Base-by-base conservation (phyloP, 2,329 filamentous ascomycete genomes). In the Claviceps quebecensis region DNA sequence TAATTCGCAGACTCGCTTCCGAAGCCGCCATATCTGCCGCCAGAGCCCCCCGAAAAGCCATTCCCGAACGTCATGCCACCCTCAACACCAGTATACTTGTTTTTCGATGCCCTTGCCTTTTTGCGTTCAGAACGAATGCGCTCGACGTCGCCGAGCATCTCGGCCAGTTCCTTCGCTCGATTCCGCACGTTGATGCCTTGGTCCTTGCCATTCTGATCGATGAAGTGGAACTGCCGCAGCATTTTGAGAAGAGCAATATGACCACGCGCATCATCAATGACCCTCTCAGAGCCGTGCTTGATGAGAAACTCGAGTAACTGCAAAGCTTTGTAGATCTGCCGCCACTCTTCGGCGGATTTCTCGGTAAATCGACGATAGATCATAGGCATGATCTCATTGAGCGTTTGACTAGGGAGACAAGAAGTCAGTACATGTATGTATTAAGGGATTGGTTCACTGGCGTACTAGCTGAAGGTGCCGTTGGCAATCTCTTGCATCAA, bases 351-450 rank as follows among this genome's bases (percentile, higher is more conserved):
- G 52, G 93, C 91, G 7, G 89, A 79, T 74, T 98, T 98, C 67
- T 98, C 93, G 55, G 93, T 98, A 69, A 98, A 98, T 57, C 93
- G 87, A 64, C 94, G 93, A 74, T 98, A 98, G 65, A 98, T 95
- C 88, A 98, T 93, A 58, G 93, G 93, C 93, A 98, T 98, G 66
- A 98, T 97, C 69, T 98, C 93, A 69, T 97, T 97, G 52, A 98
- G 81, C 49, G 90, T 81, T 81, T 95, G 89, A 67, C 91, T 96
- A 64, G 8, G 17, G 8, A 44, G 13, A 44, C 3, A 26, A 44
- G 2, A 4, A 41, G 17, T n/a, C 17, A 34, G 49, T 48, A 54
- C 16, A 38, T 52, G 43, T 11, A 14, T 29, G n/a, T n/a, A 9
- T 14, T 11, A 7, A 29, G 7, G 5, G 3, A 17, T 41, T 16